Evolutionary conservation across 129 eudicot genomes (phyloP), one percentile per base, ranked within the genome.

Genomic region (Kitagawia praeruptora): DNA sequence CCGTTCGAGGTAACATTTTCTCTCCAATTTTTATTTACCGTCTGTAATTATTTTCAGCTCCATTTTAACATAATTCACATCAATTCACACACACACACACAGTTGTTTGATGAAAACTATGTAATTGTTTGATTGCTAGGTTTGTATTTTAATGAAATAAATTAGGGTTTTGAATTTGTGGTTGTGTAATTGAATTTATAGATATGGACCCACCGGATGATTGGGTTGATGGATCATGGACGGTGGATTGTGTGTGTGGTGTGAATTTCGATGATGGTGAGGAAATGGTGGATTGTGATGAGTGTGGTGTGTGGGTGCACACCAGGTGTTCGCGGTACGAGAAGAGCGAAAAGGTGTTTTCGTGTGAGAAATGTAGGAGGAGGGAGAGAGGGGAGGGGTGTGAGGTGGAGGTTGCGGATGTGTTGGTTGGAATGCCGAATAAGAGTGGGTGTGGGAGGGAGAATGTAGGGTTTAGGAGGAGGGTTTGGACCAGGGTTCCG

Each of bases 291-390:
- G 86, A 92, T 67, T 94, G 98, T 70, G 98, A 94, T 64, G 98
- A 94, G 85, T 94, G 98, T 76, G 97, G 98, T 6, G 98, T 94
- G 80, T 94, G 98, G 98, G 98, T 94, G 78, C 98, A 94, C 81
- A 94, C 98, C 11, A 82, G 96, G 80, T 94, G 98, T 58, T 87
- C 92, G 67, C 87, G 92, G 6, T 94, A 87, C 81, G 97, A 88
- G 74, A 94, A 90, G 84, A 86, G 93, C 34, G 97, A 91, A 83
- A 94, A 91, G 75, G 81, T 84, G 34, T 94, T 91, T 81, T 87
- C 92, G 31, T 92, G 98, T 69, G 88, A 94, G 58, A 92, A 92
- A 82, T 94, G 98, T 79, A 92, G 90, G 83, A 87, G 66, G 53
- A 94, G 85, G 81, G 85, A 71, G 71, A 82, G 58, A 54, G 84